Percentiles rank a stretch among this genome's conserved stretches.
Conservation (phyloP, 2,329 filamentous ascomycete genomes). For the Albophoma yamanashiensis region DNA sequence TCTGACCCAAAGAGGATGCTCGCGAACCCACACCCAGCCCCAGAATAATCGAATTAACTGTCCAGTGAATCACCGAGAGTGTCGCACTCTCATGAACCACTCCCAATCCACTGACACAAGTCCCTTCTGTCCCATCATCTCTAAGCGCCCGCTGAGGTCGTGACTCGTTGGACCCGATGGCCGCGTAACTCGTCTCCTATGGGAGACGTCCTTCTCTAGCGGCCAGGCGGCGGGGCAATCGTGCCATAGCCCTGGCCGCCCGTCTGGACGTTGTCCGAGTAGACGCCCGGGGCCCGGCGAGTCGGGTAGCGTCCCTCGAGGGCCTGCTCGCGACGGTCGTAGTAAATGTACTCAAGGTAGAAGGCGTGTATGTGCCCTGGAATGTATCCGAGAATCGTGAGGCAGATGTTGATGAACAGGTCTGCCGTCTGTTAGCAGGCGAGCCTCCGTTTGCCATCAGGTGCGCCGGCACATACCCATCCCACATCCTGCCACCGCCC, state of each 20-base stretch:
- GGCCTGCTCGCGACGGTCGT: constrained; percentile 56
- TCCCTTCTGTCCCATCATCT: background rate
- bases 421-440: constrained; percentile 27
- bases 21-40: background rate
- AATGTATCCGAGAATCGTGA: constrained; percentile 60
- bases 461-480: constrained; percentile 26
- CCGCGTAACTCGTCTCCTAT: background rate
- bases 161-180: background rate
- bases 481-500: constrained; percentile 53
- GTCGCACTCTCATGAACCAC: background rate
- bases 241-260: constrained; percentile 58
- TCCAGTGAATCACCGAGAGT: background rate
- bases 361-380: constrained; percentile 74
- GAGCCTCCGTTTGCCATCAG: background rate
- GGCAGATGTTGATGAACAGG: constrained; percentile 54
- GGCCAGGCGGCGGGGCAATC: constrained; percentile 22
- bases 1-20: background rate
- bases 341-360: constrained; percentile 77
- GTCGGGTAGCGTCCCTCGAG: constrained; percentile 43
- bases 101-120: background rate
- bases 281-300: constrained; percentile 55
- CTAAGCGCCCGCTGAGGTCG: background rate
- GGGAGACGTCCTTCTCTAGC: background rate
- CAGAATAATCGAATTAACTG: background rate
- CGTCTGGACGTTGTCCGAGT: constrained; percentile 60